Percentiles rank a stretch among this genome's conserved stretches.
Evolutionary conservation across 768 basidiomycete species (phyloP).

Genomic region (Pisolithus tinctorius): DNA sequence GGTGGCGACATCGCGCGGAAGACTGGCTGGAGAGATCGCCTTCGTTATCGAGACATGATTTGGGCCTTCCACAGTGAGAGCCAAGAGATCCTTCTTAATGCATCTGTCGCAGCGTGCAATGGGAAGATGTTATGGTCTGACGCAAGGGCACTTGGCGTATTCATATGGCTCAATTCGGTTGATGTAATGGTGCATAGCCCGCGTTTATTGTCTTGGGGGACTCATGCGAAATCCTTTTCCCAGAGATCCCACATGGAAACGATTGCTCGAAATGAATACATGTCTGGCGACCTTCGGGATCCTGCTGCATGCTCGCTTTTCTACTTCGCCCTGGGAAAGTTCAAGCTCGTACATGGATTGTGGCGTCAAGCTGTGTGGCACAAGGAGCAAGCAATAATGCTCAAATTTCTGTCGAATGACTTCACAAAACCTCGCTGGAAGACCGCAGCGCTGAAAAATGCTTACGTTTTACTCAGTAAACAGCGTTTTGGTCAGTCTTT

Average conservation of each 20-base stretch:
- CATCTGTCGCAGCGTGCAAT: slow-evolving; percentile 64
- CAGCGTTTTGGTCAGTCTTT: slow-evolving; percentile 74
- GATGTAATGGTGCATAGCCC: slow-evolving; percentile 63
- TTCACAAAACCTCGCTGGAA: slow-evolving; percentile 81
- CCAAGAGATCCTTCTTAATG: slow-evolving; percentile 74
- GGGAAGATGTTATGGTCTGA: slow-evolving; percentile 89
- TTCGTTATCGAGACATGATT: slow-evolving; percentile 89
- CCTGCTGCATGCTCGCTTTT: slow-evolving; percentile 85
- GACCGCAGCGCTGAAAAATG: slow-evolving; percentile 93
- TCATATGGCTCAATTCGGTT: slow-evolving; percentile 78
- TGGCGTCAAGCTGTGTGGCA: slow-evolving; percentile 97
- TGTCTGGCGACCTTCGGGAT: slow-evolving; percentile 81
- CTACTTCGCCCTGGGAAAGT: slow-evolving; percentile 93
- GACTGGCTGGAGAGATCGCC: slow-evolving; percentile 61
- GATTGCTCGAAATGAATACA: slow-evolving; percentile 90
- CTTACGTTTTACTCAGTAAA: slow-evolving; percentile 86
- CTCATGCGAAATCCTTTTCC: neutral
- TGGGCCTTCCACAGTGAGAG: slow-evolving; percentile 98
- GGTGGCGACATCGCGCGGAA: slow-evolving; percentile 34
- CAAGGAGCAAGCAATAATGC: slow-evolving; percentile 80
- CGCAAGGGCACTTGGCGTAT: slow-evolving; percentile 78
- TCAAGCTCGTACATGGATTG: slow-evolving; percentile 85
- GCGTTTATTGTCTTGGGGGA: neutral
- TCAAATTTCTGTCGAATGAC: slow-evolving; percentile 89
- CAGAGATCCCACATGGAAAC: slow-evolving; percentile 82